phyloP scores from a whole-genome alignment of 176 grass and related monocot genomes.

The Cymbopogon citratus region DNA sequence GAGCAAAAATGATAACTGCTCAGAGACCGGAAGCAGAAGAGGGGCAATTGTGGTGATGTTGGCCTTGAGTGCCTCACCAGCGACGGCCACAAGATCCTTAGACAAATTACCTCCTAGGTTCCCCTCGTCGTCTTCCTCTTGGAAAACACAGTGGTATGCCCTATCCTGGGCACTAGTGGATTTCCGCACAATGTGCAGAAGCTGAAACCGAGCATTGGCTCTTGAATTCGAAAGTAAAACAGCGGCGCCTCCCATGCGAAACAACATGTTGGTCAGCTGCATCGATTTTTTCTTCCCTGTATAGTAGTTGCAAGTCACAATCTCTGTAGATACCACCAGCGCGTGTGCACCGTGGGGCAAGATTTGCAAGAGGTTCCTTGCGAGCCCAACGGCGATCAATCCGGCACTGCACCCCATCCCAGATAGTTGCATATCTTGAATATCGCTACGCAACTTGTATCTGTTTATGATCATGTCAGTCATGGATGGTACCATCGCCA shows the following conservation, averaged over 20 bases:
- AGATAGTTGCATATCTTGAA: too few species aligned
- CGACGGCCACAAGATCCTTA: constrained; percentile 11
- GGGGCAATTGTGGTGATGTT: neutral
- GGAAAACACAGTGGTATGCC: neutral
- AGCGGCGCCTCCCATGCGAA: constrained; percentile 21
- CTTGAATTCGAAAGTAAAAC: constrained; percentile 1
- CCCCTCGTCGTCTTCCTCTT: constrained; percentile 29
- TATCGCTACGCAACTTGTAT: constrained; percentile 16
- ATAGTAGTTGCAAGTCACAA: neutral
- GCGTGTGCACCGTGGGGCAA: neutral
- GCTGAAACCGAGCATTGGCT: neutral
- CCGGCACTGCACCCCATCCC: too few species aligned
- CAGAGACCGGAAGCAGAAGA: constrained; percentile 1
- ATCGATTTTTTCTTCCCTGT: constrained; percentile 12
- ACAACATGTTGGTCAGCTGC: constrained; percentile 24
- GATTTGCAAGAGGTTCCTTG: too few species aligned
- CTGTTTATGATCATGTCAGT: constrained; percentile 14
- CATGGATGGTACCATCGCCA: constrained; percentile 11
- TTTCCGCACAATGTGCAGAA: neutral
- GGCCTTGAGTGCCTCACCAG: neutral
- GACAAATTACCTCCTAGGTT: constrained; percentile 1
- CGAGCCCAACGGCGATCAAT: too few species aligned
- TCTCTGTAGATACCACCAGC: constrained; percentile 12
- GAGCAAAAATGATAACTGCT: neutral
- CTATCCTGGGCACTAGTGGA: neutral